Evolutionary conservation across 257 asterid genomes (phyloP), one percentile per base, ranked within the genome.

Genomic region (Penstemon barbatus): DNA sequence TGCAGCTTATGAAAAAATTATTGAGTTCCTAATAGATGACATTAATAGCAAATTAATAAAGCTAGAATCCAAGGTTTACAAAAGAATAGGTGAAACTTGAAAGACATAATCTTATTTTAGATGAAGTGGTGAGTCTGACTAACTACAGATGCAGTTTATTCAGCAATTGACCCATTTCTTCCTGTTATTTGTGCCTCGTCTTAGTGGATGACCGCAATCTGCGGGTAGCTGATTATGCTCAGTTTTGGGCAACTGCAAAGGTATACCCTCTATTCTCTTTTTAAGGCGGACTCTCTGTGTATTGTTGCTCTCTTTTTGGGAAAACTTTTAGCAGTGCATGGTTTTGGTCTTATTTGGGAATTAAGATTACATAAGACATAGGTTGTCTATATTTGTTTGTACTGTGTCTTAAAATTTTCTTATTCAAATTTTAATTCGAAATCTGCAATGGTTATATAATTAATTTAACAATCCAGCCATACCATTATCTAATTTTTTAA

Each of bases 121-220:
- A 79, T 85, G 75, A 84, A 90, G 90, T 85, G 89, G 92, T 83
- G 82, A 80, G 84, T 89, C 90, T 85, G 79, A 83, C 95, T 89
- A 85, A 94, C 87, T 70, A 84, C 99, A 83, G 88, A 84, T 90
- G 96, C 96, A 88, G 96, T 86, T 84, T 88, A 80, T 85, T 88
- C 87, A 89, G 92, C 81, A 75, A 90, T 91, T 94, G 95, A 94
- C 96, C 92, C 85, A 79, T 89, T 91, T 91, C 90, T 85, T 90
- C 89, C 89, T 94, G 96, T 89, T 90, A 90, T 85, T 88, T 88
- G 90, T 93, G 87, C 95, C 79, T 89, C 95, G 81, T 81, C 91
- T 90, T 94, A 94, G 99, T 94, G 99, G 97, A 94, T 94, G 99
- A 94, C 97, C 97, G 99, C 97, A 94, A 94, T 91, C 97, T 94